Conservation (phyloP, 2,329 filamentous ascomycete species). For the Ilyonectria sp. region DNA sequence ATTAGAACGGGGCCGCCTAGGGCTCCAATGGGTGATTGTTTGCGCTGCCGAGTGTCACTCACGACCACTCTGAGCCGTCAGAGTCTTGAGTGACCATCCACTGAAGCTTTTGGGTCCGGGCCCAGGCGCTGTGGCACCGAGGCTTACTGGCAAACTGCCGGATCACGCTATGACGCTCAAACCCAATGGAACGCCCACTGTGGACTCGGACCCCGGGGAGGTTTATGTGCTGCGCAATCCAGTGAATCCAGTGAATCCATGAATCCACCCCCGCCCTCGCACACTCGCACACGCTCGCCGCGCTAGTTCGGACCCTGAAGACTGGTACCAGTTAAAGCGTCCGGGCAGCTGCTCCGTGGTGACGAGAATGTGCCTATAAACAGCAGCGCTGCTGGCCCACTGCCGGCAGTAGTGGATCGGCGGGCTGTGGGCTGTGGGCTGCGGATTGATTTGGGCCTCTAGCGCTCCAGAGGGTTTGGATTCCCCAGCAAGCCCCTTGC, state of each 20-base stretch:
- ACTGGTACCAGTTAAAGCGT: background rate
- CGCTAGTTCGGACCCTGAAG: conserved; percentile 1
- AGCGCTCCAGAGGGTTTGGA: background rate
- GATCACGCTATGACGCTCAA: background rate
- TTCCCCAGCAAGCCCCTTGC: background rate
- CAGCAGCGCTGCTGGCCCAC: background rate
- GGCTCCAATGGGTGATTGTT: too few species aligned
- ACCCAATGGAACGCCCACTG: too few species aligned
- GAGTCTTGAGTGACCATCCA: background rate
- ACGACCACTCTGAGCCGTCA: background rate
- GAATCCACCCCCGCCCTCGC: background rate
- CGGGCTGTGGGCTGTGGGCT: background rate
- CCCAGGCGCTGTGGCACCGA: conserved; percentile 4
- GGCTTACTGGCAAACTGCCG: conserved; percentile 15
- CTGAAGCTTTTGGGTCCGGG: conserved; percentile 17
- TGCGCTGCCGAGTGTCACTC: background rate
- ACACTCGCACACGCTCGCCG: background rate
- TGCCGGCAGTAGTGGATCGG: conserved; percentile 3
- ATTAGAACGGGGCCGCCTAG: too few species aligned
- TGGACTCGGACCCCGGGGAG: background rate
- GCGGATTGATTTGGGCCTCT: background rate
- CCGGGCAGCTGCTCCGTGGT: background rate
- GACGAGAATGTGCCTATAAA: background rate
- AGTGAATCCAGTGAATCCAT: too few species aligned
- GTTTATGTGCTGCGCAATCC: background rate